These are phyloP conservation scores for Sphagnurus paluster DNA, from an alignment of 1,284 basidiomycete species.

Conservation along the genomic window DNA sequence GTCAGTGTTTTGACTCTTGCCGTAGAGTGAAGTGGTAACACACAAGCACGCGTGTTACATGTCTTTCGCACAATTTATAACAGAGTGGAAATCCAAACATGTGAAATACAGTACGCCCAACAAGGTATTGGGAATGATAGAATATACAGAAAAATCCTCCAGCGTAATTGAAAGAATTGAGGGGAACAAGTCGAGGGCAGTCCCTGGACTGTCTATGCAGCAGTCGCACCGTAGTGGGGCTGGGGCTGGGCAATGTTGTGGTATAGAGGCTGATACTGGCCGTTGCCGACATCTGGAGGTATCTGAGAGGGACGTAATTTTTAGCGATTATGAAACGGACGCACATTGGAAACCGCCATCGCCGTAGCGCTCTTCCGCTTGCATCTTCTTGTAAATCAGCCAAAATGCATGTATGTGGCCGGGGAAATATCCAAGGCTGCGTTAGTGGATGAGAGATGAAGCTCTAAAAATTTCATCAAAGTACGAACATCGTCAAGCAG, in stretches of 20 bases:
- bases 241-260: constrained; percentile 18
- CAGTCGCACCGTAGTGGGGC: constrained; percentile 33
- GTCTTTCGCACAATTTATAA: no score
- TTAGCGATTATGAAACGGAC: constrained; percentile 24
- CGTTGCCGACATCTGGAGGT: constrained; percentile 27
- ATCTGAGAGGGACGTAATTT: not conserved
- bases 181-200: not conserved
- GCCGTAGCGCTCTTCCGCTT: constrained; percentile 77
- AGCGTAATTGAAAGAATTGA: not conserved
- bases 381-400: constrained; percentile 76
- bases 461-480: constrained; percentile 5
- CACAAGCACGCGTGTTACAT: no score
- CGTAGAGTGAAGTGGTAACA: constrained; percentile 20
- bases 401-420: constrained; percentile 72
- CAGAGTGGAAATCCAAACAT: no score
- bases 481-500: constrained; percentile 62
- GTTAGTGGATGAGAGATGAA: not conserved
- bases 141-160: not conserved
- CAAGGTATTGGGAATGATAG: not conserved
- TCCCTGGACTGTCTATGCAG: not conserved
- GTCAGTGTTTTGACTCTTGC: constrained; percentile 49
- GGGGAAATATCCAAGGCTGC: constrained; percentile 73
- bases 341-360: constrained; percentile 63
- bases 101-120: constrained; percentile 2
- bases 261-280: constrained; percentile 24